These are phyloP conservation scores for Fistulifera pelliculosa DNA, from an alignment of 108 stramenopile species.

Conservation along the genomic window DNA sequence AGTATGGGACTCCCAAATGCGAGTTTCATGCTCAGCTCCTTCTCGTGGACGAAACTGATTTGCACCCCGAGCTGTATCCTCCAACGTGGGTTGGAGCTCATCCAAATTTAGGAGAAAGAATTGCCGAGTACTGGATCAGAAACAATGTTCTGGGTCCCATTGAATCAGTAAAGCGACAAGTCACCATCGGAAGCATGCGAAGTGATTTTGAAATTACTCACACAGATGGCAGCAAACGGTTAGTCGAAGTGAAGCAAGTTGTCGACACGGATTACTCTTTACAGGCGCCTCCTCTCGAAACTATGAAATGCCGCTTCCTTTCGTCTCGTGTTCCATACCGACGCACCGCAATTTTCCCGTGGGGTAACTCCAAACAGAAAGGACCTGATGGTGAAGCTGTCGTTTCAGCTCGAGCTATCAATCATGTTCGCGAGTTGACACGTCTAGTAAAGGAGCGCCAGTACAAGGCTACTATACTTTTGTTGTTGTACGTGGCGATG, in stretches of 20 bases:
- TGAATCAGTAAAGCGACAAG: slow-evolving; percentile 14
- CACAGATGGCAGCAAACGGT: slow-evolving; percentile 15
- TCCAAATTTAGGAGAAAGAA: slow-evolving; percentile 45
- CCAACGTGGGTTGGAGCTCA: slow-evolving; percentile 49
- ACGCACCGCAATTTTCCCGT: slow-evolving; percentile 52
- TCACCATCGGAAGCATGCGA: slow-evolving; percentile 19
- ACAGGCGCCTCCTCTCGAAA: slow-evolving; percentile 9
- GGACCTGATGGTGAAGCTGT: slow-evolving; percentile 52
- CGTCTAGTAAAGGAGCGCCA: slow-evolving; percentile 14
- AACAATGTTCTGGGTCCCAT: slow-evolving; percentile 28
- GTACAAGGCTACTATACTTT: slow-evolving; percentile 36
- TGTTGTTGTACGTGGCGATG: slow-evolving; percentile 44
- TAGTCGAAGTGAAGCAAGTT: slow-evolving; percentile 55
- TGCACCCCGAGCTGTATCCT: slow-evolving; percentile 16
- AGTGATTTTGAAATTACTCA: slow-evolving; percentile 35
- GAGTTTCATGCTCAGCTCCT: slow-evolving; percentile 41
- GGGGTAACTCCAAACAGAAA: slow-evolving; percentile 46
- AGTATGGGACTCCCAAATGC: slow-evolving; percentile 48
- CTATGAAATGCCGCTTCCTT: slow-evolving; percentile 29
- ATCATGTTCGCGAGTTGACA: slow-evolving; percentile 48
- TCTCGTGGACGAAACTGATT: slow-evolving; percentile 28
- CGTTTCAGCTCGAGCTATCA: slow-evolving; percentile 52
- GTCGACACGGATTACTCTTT: slow-evolving; percentile 47
- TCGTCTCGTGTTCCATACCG: slow-evolving; percentile 20
- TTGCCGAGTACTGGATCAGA: slow-evolving; percentile 30